These are phyloP conservation scores for Malassezia furfur DNA, from an alignment of 1,284 basidiomycete genomes.

Conservation along the genomic window DNA sequence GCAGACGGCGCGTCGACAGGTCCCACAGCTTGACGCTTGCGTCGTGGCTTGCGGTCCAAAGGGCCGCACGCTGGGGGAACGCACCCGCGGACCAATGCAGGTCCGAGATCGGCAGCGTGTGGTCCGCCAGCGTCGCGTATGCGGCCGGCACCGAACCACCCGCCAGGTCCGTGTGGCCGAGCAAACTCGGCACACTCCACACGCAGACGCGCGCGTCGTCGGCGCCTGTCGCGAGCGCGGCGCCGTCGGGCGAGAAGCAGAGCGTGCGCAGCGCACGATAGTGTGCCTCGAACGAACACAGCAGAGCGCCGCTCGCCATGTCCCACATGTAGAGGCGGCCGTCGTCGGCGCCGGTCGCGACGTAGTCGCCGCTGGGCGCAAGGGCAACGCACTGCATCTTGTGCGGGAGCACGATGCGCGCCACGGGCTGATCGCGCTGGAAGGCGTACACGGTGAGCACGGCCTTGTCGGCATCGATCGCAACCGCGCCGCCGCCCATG, in stretches of 20 bases:
- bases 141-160: constrained; percentile 27
- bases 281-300: constrained; percentile 84
- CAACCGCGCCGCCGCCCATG: constrained; percentile 65
- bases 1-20: constrained; percentile 61
- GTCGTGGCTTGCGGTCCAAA: constrained; percentile 74
- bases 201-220: constrained; percentile 80
- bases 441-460: constrained; percentile 70
- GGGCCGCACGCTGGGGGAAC: constrained; percentile 63
- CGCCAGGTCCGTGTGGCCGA: constrained; percentile 41
- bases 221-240: constrained; percentile 70
- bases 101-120: constrained; percentile 78
- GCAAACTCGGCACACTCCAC: constrained; percentile 75
- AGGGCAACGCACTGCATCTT: constrained; percentile 69
- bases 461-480: constrained; percentile 68
- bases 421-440: constrained; percentile 58
- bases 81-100: constrained; percentile 66
- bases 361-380: constrained; percentile 64
- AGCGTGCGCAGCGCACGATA: constrained; percentile 77
- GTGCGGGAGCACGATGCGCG: constrained; percentile 81
- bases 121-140: constrained; percentile 73
- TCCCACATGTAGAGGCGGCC: constrained; percentile 93
- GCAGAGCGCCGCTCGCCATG: constrained; percentile 78
- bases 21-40: constrained; percentile 94
- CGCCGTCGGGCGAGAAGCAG: constrained; percentile 70
- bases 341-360: constrained; percentile 74